phyloP scores from a whole-genome alignment of 2,329 filamentous ascomycete genomes.

The Fusarium sterilihyphosum region DNA sequence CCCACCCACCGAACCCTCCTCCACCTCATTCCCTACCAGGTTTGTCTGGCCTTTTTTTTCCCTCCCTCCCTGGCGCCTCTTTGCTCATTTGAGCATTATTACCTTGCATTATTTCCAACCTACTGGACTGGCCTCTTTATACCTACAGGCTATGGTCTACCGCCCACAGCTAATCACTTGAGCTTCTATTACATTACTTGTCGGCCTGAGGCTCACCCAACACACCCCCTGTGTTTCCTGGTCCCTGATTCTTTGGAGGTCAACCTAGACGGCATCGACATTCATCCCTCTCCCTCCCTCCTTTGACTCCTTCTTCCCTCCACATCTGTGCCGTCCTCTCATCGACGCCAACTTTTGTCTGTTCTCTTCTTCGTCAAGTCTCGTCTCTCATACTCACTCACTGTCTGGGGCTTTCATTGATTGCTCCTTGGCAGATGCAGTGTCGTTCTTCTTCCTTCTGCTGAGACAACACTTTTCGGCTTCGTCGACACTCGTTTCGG shows the following conservation, averaged over 20 bases:
- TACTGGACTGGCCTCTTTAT: constrained; percentile 16
- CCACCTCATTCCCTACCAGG: constrained; percentile 46
- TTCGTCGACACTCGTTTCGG: constrained; percentile 48
- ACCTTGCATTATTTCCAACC: constrained; percentile 40
- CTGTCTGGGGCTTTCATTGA: constrained; percentile 35
- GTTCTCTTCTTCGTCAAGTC: constrained; percentile 26
- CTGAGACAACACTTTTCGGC: constrained; percentile 44
- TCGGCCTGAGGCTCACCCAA: constrained; percentile 40
- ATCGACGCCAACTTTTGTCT: constrained; percentile 32
- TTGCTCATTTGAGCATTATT: constrained; percentile 44
- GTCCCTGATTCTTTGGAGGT: constrained; percentile 32
- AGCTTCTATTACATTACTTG: constrained; percentile 21
- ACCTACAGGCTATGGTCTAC: background rate
- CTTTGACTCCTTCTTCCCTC: constrained; percentile 37
- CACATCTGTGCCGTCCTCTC: constrained; percentile 39
- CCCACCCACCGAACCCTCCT: constrained; percentile 37
- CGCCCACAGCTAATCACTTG: constrained; percentile 34
- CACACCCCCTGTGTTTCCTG: constrained; percentile 33
- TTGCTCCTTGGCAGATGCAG: constrained; percentile 46
- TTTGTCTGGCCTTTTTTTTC: constrained; percentile 42
- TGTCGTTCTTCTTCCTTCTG: constrained; percentile 42
- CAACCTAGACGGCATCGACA: constrained; percentile 38
- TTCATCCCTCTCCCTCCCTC: constrained; percentile 37
- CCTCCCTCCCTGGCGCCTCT: constrained; percentile 49
- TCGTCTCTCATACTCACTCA: constrained; percentile 32